These are phyloP conservation scores for Eutrema salsugineum DNA, from an alignment of 441 rosid species.

Conservation along the genomic window DNA sequence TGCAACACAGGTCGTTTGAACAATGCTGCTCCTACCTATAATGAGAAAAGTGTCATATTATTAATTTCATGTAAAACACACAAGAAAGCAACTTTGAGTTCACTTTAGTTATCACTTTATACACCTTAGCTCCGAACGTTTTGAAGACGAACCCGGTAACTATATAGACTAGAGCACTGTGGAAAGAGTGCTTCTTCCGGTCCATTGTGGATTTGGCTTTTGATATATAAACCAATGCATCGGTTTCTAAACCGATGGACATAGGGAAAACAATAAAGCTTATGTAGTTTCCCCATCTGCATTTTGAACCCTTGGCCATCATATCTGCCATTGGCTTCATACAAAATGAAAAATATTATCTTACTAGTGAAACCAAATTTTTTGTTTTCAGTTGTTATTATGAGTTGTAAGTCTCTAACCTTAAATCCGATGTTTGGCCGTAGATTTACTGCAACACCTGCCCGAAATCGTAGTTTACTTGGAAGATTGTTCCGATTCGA, in stretches of 20 bases:
- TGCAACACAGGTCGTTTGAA: not conserved
- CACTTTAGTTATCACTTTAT: not conserved
- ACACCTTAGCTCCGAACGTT: constrained; percentile 35
- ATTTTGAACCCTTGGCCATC: not conserved
- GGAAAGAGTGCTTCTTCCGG: constrained; percentile 56
- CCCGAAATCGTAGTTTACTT: constrained; percentile 36
- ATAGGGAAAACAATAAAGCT: constrained; percentile 55
- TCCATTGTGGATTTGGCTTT: constrained; percentile 48
- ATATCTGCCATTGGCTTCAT: constrained; percentile 37
- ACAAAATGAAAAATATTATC: not conserved
- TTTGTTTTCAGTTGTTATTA: too few relatives aligned
- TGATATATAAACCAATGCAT: constrained; percentile 50
- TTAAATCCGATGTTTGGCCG: constrained; percentile 53
- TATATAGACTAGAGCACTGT: constrained; percentile 5
- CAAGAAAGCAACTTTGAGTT: not conserved
- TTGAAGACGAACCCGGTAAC: not conserved
- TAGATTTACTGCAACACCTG: constrained; percentile 44
- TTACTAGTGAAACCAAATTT: too few relatives aligned
- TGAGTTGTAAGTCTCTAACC: constrained; percentile 35
- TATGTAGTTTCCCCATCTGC: not conserved
- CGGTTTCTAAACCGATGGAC: constrained; percentile 33
- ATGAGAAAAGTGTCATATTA: not conserved
- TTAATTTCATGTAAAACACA: too few relatives aligned
- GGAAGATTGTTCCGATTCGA: not conserved
- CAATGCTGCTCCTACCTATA: not conserved